phyloP scores from a whole-genome alignment of 1,139 yeast species.

The Yamadazyma atmosphaerica region DNA sequence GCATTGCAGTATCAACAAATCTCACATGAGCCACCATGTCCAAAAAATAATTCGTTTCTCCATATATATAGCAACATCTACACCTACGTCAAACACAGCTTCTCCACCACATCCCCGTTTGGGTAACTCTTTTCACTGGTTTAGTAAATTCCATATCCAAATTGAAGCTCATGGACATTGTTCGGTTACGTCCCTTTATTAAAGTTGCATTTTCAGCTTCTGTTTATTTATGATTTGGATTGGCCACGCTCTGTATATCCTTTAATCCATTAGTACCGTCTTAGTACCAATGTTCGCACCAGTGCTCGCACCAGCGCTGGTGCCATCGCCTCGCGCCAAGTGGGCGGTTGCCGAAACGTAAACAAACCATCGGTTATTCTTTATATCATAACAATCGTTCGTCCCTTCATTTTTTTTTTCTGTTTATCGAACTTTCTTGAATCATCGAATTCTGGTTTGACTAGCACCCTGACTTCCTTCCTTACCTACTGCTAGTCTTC shows the following conservation, averaged over 20 bases:
- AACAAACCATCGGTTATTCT: neutral
- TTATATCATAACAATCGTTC: conserved; percentile 2
- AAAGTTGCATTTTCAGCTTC: neutral
- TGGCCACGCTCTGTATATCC: no score
- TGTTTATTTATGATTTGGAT: conserved; percentile 1
- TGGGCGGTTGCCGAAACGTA: conserved; percentile 2
- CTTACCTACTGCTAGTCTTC: neutral
- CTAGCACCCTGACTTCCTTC: no score
- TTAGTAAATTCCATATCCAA: neutral
- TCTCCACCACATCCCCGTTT: neutral
- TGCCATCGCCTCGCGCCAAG: no score
- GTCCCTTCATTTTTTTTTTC: neutral
- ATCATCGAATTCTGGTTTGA: neutral
- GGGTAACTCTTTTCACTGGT: neutral
- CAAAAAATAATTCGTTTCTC: no score
- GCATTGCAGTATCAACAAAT: no score
- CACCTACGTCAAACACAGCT: no score
- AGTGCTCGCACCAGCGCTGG: no score
- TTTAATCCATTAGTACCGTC: no score
- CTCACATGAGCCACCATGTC: no score
- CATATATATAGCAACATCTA: no score
- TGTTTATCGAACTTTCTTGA: neutral
- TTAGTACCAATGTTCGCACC: no score
- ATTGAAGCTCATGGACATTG: neutral
- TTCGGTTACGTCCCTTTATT: conserved; percentile 2